Base-by-base conservation (phyloP, 129 eudicot genomes). In the Calendula officinalis region DNA sequence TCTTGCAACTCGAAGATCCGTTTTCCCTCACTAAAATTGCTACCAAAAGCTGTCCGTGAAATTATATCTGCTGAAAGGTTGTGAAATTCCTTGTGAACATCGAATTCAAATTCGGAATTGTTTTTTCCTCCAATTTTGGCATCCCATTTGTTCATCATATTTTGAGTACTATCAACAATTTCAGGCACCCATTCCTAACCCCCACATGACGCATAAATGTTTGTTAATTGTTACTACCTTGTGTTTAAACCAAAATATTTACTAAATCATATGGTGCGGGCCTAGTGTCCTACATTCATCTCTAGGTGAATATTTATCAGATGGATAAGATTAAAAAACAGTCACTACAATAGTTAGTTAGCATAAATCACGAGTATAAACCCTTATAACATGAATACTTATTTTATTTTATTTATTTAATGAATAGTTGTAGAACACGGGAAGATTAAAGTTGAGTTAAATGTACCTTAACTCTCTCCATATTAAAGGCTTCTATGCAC, bases 1-100 rank as follows among this genome's bases (percentile, higher is more conserved):
- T 87, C 90, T 79, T 87, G 95, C 42, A 87, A 75, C 54, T 84
- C 82, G 44, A 91, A 87, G 30, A 91, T 87, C 8, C 70, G 86
- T 27, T 80, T 87, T 38, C 97, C 97, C 67, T 87, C 86, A 5
- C 72, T 78, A 55, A 77, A 87, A 62, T 77, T 82, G 78, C 97
- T 91, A 35, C 97, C 97, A 5, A 91, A 91, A 36, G 94, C 96
- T 3, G 94, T 91, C 16, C 83, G 62, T 4, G 97, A 91, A 65
- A 91, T 87, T 38, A 91, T 74, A 57, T 91, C 96, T 1, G 90
- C 97, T 0, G 96, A 87, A 22, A 91, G 86, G 7, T 75, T 49
- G 54, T 87, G 90, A 71, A 87, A 69, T 51, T 91, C 87, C 40
- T 70, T 78, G 71, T 84, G 81, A 41, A 82, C 88, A 4, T 91